phyloP scores from a whole-genome alignment of 2,329 filamentous ascomycete genomes.

The Fusarium hostae region DNA sequence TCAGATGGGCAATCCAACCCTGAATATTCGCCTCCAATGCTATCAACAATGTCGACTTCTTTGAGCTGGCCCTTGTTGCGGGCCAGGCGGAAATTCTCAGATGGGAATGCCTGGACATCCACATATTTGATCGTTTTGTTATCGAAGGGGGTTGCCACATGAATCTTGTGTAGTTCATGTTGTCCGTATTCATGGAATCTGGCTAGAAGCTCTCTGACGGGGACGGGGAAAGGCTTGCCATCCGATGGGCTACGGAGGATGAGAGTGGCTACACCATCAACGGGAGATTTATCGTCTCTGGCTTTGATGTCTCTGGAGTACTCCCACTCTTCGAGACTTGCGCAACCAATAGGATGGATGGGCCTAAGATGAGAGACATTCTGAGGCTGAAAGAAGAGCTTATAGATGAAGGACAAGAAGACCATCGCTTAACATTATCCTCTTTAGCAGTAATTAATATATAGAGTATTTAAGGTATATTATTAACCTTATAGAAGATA shows the following conservation, averaged over 20 bases:
- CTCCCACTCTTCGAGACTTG: neutral
- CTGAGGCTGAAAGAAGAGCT: neutral
- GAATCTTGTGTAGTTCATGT: neutral
- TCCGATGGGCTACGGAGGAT: neutral
- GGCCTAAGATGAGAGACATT: neutral
- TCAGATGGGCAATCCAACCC: too few species aligned
- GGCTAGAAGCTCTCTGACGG: neutral
- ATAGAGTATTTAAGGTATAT: too few species aligned
- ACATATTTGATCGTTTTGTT: neutral
- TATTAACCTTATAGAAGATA: too few species aligned
- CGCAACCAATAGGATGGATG: neutral
- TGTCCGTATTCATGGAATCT: neutral
- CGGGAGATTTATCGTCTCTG: neutral
- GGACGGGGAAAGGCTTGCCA: neutral
- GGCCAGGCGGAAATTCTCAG: accelerated
- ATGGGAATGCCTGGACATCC: neutral
- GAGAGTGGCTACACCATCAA: neutral
- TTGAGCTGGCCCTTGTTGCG: neutral
- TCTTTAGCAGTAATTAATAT: neutral
- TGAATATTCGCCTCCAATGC: too few species aligned
- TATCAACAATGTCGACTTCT: neutral
- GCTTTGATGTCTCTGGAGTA: too few species aligned
- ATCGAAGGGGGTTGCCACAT: neutral
- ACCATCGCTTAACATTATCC: neutral
- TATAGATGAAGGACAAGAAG: neutral